Evolutionary conservation across 2,329 filamentous ascomycete genomes (phyloP).

Genomic region (Exophiala sideris): DNA sequence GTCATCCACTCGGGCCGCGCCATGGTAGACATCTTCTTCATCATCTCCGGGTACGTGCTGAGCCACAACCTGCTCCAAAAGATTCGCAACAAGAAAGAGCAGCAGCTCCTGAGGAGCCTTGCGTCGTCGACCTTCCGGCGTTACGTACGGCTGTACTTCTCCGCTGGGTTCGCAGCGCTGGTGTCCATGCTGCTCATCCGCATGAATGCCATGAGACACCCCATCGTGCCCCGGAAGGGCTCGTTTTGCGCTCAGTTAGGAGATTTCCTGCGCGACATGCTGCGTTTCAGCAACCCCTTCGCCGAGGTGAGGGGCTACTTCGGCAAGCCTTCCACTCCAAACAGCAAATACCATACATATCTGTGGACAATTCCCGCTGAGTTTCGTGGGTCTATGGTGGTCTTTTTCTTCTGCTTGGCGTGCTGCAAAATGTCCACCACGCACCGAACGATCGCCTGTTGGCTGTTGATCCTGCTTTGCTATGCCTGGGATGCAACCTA

Average conservation of each 20-base stretch:
- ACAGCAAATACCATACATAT: too few species aligned
- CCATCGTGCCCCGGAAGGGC: neutral
- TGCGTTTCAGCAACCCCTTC: constrained; percentile 35
- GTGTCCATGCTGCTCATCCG: constrained; percentile 39
- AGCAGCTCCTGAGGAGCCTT: constrained; percentile 32
- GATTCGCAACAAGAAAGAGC: constrained; percentile 37
- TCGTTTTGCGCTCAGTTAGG: neutral
- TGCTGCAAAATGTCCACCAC: constrained; percentile 2
- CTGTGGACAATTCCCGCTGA: constrained; percentile 33
- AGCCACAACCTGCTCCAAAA: constrained; percentile 41
- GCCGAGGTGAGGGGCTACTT: constrained; percentile 32
- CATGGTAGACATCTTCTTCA: constrained; percentile 46
- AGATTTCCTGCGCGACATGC: constrained; percentile 26
- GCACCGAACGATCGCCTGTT: neutral
- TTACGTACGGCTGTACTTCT: constrained; percentile 43
- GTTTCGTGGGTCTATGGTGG: constrained; percentile 2
- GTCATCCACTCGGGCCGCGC: constrained; percentile 39
- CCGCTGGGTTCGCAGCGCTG: constrained; percentile 39
- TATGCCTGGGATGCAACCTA: neutral
- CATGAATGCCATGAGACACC: too few species aligned
- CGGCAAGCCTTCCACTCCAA: constrained; percentile 30
- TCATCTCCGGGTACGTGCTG: constrained; percentile 49
- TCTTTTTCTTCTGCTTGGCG: neutral
- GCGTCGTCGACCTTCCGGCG: constrained; percentile 45
- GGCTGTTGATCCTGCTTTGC: neutral